phyloP scores from a whole-genome alignment of 805 yeast species.

The Ogataea pilisensis region DNA sequence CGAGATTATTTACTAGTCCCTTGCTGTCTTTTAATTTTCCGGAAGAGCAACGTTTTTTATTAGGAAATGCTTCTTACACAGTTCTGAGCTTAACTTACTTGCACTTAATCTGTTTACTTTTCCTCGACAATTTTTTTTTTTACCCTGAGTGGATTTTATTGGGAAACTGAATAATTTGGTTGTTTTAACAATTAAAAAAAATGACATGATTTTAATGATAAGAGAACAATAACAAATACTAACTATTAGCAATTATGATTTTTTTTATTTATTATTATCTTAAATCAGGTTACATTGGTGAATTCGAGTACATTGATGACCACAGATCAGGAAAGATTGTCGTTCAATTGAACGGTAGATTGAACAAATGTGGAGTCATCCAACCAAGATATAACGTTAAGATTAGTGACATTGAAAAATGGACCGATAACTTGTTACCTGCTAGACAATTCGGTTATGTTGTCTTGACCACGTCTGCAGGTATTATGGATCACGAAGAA shows the following conservation, averaged over 20 bases:
- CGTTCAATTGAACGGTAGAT: slow-evolving; percentile 95
- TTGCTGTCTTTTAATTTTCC: slow-evolving; percentile 97
- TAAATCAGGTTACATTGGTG: slow-evolving; percentile 76
- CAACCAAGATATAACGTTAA: slow-evolving; percentile 98
- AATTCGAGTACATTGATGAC: slow-evolving; percentile 97
- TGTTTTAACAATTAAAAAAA: slow-evolving; percentile 21
- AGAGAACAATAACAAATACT: no score
- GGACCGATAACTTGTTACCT: slow-evolving; percentile 98
- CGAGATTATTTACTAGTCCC: slow-evolving; percentile 51
- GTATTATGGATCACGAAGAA: slow-evolving; percentile 99
- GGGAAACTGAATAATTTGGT: neutral
- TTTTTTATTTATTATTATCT: neutral
- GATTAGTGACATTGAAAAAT: slow-evolving; percentile 92
- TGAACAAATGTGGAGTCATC: slow-evolving; percentile 98
- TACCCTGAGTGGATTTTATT: no score
- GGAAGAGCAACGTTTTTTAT: slow-evolving; percentile 57
- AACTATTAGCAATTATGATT: slow-evolving; percentile 28
- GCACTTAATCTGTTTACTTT: slow-evolving; percentile 58
- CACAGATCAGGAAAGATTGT: slow-evolving; percentile 99
- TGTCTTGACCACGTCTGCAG: slow-evolving; percentile 97
- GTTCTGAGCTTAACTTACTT: slow-evolving; percentile 29
- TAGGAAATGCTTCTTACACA: slow-evolving; percentile 63
- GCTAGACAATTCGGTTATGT: slow-evolving; percentile 99
- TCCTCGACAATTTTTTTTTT: slow-evolving; percentile 45
- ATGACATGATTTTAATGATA: no score